Evolutionary conservation across 306 rosid genomes (phyloP).

Genomic region (Pueraria montana): DNA sequence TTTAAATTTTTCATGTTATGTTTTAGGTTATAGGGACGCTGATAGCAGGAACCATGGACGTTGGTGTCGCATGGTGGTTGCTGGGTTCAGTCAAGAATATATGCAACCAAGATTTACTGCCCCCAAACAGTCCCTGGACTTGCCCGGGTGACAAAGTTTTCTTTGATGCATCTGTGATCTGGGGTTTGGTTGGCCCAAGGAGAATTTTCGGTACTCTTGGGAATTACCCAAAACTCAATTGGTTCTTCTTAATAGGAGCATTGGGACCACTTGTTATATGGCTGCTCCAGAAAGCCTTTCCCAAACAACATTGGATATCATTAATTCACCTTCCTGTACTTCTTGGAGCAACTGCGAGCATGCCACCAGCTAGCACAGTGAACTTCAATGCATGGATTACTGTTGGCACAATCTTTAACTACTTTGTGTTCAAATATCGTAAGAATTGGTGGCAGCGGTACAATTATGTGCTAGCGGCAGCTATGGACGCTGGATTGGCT

Average conservation of each 20-base stretch:
- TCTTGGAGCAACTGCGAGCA: slow-evolving; percentile 69
- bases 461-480: slow-evolving; percentile 77
- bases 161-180: slow-evolving; percentile 82
- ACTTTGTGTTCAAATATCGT: slow-evolving; percentile 60
- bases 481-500: slow-evolving; percentile 82
- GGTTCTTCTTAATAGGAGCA: slow-evolving; percentile 69
- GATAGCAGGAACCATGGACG: slow-evolving; percentile 49
- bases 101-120: slow-evolving; percentile 39
- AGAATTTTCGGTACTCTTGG: slow-evolving; percentile 75
- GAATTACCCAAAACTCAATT: slow-evolving; percentile 62
- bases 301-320: slow-evolving; percentile 66
- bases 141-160: slow-evolving; percentile 54
- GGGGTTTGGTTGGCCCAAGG: slow-evolving; percentile 80
- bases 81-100: slow-evolving; percentile 46
- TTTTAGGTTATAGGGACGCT: slow-evolving; percentile 50
- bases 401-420: slow-evolving; percentile 65
- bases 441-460: slow-evolving; percentile 82
- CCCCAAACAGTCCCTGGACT: slow-evolving; percentile 51
- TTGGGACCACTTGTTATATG: slow-evolving; percentile 69
- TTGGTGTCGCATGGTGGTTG: slow-evolving; percentile 55
- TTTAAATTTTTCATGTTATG: neutral
- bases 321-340: slow-evolving; percentile 78
- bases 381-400: slow-evolving; percentile 79
- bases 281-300: slow-evolving; percentile 62
- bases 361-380: slow-evolving; percentile 79